These are phyloP conservation scores for Nepenthes gracilis DNA, from an alignment of 148 eudicot species.

Conservation along the genomic window DNA sequence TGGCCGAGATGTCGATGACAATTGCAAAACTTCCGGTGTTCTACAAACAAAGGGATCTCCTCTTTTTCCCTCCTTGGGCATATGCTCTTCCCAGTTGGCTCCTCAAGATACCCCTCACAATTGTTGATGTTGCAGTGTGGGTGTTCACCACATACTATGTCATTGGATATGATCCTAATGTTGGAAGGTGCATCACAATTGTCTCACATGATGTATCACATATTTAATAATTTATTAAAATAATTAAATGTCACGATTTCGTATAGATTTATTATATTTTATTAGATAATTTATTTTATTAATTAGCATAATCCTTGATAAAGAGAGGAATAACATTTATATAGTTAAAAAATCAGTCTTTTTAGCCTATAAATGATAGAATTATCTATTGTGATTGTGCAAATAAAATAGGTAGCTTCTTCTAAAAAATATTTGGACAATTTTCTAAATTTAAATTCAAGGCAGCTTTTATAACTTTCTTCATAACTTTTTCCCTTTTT, in stretches of 20 bases:
- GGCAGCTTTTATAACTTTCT: no score
- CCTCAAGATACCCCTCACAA: conserved; percentile 46
- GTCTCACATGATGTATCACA: background rate
- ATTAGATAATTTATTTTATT: background rate
- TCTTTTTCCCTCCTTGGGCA: conserved; percentile 78
- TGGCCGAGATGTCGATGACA: conserved; percentile 51
- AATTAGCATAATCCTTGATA: no score
- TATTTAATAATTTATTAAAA: background rate
- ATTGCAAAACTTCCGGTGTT: conserved; percentile 49
- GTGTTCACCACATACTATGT: conserved; percentile 52
- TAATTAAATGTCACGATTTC: no score
- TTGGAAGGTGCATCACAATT: conserved; percentile 27
- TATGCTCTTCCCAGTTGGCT: conserved; percentile 53
- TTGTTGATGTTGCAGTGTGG: conserved; percentile 48
- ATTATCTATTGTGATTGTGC: no score
- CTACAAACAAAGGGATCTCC: conserved; percentile 56
- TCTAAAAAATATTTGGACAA: no score
- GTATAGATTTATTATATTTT: background rate
- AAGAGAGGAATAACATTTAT: no score
- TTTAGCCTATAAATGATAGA: no score
- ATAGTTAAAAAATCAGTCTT: no score
- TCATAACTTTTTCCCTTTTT: no score
- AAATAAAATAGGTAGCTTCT: no score
- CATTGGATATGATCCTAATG: conserved; percentile 56
- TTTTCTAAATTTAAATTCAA: no score